These are phyloP conservation scores for Yamadazyma atlantica DNA, from an alignment of 1,139 yeast species.

Conservation along the genomic window DNA sequence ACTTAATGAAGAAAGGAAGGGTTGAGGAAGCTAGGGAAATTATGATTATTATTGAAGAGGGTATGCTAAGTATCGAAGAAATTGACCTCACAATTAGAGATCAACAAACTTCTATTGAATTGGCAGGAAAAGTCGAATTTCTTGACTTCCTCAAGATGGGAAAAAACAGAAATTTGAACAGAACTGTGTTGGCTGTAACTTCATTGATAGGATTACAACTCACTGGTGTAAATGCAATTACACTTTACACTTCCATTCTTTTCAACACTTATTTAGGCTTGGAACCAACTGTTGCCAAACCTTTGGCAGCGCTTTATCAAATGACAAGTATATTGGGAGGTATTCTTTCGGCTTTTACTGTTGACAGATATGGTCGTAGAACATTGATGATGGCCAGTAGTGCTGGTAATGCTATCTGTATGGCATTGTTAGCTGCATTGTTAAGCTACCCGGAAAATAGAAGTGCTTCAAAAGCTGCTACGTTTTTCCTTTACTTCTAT, in stretches of 20 bases:
- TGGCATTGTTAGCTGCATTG: conserved; percentile 30
- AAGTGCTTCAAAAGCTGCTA: conserved; percentile 33
- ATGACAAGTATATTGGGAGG: conserved; percentile 43
- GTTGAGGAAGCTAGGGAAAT: conserved; percentile 5
- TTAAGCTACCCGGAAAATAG: conserved; percentile 26
- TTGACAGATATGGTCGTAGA: conserved; percentile 57
- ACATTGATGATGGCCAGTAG: conserved; percentile 52
- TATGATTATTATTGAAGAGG: conserved; percentile 10
- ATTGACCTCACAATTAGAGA: conserved; percentile 19
- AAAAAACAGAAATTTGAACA: conserved; percentile 45
- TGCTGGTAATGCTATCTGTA: conserved; percentile 39
- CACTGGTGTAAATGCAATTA: conserved; percentile 39
- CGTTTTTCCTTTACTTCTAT: conserved; percentile 36
- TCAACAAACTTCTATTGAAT: conserved; percentile 27
- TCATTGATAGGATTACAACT: conserved; percentile 46
- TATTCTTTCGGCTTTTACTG: conserved; percentile 40
- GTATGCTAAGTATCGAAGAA: conserved; percentile 26
- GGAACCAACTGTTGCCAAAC: conserved; percentile 34
- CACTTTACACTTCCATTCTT: conserved; percentile 43
- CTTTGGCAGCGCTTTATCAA: conserved; percentile 38
- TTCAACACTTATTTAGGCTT: conserved; percentile 44
- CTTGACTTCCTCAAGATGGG: conserved; percentile 35
- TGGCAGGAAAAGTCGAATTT: conserved; percentile 23
- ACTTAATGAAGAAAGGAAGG: conserved; percentile 6
- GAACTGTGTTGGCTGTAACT: conserved; percentile 48